Evolutionary conservation across 768 basidiomycete genomes (phyloP).

Genomic region (Psilocybe tampanensis): DNA sequence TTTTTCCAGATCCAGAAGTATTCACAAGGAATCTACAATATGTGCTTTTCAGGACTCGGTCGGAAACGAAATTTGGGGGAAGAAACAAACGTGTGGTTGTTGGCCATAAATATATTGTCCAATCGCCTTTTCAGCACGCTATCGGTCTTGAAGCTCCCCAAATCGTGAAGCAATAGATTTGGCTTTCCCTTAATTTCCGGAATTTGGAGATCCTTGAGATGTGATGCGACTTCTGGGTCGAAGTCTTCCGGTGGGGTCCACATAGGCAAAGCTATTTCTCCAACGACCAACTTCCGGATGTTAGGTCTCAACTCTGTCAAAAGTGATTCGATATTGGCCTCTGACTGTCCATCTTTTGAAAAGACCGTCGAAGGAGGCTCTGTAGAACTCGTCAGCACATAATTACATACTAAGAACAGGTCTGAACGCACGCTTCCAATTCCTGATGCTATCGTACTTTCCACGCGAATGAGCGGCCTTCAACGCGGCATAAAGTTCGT

Average conservation of each 20-base stretch:
- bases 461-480: constrained; percentile 30
- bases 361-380: constrained; percentile 4
- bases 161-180: constrained; percentile 41
- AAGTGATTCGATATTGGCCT: constrained; percentile 22
- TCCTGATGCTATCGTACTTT: constrained; percentile 34
- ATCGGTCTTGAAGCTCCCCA: constrained; percentile 40
- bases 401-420: not conserved
- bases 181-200: constrained; percentile 41
- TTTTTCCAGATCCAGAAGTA: constrained; percentile 51
- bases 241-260: constrained; percentile 30
- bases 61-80: not conserved
- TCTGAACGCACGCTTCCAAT: constrained; percentile 30
- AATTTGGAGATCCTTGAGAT: constrained; percentile 34
- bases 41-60: not conserved
- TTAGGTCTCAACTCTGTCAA: constrained; percentile 32
- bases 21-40: constrained; percentile 46
- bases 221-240: constrained; percentile 22
- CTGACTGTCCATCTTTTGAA: constrained; percentile 14
- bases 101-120: constrained; percentile 44
- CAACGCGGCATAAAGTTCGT: constrained; percentile 32
- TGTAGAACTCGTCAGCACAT: not conserved
- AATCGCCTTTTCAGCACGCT: constrained; percentile 32
- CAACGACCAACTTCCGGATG: constrained; percentile 33
- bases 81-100: constrained; percentile 42
- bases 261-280: constrained; percentile 32